Base-by-base conservation (phyloP, 768 basidiomycete genomes). In the Suillus discolor region DNA sequence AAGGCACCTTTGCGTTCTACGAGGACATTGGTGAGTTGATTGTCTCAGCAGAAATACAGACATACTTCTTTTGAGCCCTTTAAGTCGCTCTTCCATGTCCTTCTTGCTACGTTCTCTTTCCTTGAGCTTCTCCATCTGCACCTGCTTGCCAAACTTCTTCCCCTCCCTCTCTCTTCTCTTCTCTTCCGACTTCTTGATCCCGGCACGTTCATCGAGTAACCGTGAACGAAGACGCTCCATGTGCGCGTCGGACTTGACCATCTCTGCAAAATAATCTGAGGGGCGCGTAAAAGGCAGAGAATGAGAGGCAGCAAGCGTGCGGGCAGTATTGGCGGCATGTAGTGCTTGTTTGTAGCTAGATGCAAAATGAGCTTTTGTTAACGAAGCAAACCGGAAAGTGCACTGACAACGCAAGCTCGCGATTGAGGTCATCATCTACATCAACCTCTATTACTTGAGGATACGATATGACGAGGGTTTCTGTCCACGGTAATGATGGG, bases 91-190 rank as follows among this genome's bases (percentile, higher is more conserved):
- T 65, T 91, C 90, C 85, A 97, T 90, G 39, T 94, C 93, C 81
- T 96, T 97, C 84, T 96, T 96, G 65, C 88, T 86, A 73, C 82
- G 85, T 77, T 96, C 91, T 54, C 97, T 82, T 81, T 97, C 94
- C 76, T 94, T 93, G 69, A 94, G 83, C 77, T 96, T 96, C 81
- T 98, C 96, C 44, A 93, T 79, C 79, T 99, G 97, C 13, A 99
- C 94, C 77, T 98, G 94, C 78, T 99, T 99, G 31, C 97, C 97
- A 73, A 94, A 97, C 83, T 98, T 99, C 83, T 99, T 98, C 63
- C 94, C 91, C 72, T 97, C 92, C 55, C 97, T 85, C 77, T 98
- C 93, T 71, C 89, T 91, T 69, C 92, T 87, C 72, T 94, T 96
- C 63, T 94, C 92, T 74, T 99, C 97, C 66, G 91, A 86, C 77